Percentiles rank a stretch among this genome's conserved stretches.
phyloP scores from a whole-genome alignment of 2,329 filamentous ascomycete genomes.

The Microdochium bolleyi region DNA sequence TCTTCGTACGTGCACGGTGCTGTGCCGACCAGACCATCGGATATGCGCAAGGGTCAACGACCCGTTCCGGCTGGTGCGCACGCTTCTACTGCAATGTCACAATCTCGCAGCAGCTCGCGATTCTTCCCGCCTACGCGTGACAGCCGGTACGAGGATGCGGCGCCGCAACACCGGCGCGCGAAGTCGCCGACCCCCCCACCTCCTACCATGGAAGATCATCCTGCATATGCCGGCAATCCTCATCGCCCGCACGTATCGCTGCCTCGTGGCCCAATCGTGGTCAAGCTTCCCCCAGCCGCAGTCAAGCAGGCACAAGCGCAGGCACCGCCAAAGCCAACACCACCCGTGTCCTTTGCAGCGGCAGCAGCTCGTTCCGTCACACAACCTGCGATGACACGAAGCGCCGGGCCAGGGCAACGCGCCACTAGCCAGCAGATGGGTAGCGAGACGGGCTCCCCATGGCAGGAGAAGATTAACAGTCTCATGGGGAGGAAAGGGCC shows the following conservation, averaged over 20 bases:
- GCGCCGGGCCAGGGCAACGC: conserved; percentile 4
- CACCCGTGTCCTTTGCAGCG: conserved; percentile 32
- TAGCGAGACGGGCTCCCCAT: conserved; percentile 29
- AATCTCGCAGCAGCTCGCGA: conserved; percentile 44
- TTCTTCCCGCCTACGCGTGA: conserved; percentile 53
- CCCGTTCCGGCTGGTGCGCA: conserved; percentile 5
- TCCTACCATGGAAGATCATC: conserved; percentile 61
- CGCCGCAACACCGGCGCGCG: conserved; percentile 31
- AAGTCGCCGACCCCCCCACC: conserved; percentile 64
- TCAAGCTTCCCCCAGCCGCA: conserved; percentile 65
- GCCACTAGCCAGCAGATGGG: conserved; percentile 5
- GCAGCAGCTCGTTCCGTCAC: conserved; percentile 8
- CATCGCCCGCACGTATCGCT: conserved; percentile 61
- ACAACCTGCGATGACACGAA: background rate
- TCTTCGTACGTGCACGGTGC: background rate
- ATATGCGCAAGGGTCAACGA: background rate
- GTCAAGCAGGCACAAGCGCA: conserved; percentile 26
- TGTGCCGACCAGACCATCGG: conserved; percentile 18
- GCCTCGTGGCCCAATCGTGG: conserved; percentile 63
- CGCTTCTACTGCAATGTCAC: conserved; percentile 17
- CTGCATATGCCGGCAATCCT: conserved; percentile 61
- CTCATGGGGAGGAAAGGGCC: conserved; percentile 59
- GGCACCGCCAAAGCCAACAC: conserved; percentile 25
- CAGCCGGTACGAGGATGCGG: conserved; percentile 29
- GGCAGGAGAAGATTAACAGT: conserved; percentile 81